Conservation (phyloP, 441 rosid genomes). For the Breynia disticha region DNA sequence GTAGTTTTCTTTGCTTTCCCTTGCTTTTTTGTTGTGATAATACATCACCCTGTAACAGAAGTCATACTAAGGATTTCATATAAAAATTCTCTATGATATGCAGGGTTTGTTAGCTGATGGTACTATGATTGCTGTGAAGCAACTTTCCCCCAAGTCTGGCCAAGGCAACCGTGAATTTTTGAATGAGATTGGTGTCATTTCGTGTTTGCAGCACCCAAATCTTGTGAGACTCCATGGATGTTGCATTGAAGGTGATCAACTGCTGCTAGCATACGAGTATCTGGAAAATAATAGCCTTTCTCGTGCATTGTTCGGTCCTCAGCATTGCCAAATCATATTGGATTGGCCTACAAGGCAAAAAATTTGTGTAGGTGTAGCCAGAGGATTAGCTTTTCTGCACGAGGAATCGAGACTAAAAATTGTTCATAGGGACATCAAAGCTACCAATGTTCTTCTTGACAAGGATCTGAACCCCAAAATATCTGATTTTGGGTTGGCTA, state of each 20-base stretch:
- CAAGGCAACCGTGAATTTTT: conserved; percentile 83
- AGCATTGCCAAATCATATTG: conserved; percentile 42
- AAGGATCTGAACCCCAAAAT: conserved; percentile 54
- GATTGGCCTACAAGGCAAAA: conserved; percentile 60
- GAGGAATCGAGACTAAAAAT: conserved; percentile 68
- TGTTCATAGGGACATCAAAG: conserved; percentile 79
- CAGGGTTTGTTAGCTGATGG: conserved; percentile 63
- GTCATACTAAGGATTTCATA: background rate
- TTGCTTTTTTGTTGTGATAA: background rate
- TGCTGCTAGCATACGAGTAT: conserved; percentile 46
- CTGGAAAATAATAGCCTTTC: conserved; percentile 53
- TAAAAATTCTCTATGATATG: background rate
- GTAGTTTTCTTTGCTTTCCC: conserved; percentile 9
- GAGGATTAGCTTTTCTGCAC: conserved; percentile 65
- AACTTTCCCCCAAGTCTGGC: conserved; percentile 62
- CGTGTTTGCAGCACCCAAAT: conserved; percentile 46
- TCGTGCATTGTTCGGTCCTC: conserved; percentile 31
- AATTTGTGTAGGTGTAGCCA: conserved; percentile 56
- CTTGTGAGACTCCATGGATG: conserved; percentile 51
- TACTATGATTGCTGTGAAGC: conserved; percentile 62
- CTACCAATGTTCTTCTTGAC: conserved; percentile 74
- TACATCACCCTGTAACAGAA: too few relatives aligned
- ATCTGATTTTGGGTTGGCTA: conserved; percentile 76
- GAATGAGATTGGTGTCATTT: conserved; percentile 68
- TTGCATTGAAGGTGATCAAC: conserved; percentile 46